Evolutionary conservation across 2,329 filamentous ascomycete genomes (phyloP).

Genomic region (Phoma sp.): DNA sequence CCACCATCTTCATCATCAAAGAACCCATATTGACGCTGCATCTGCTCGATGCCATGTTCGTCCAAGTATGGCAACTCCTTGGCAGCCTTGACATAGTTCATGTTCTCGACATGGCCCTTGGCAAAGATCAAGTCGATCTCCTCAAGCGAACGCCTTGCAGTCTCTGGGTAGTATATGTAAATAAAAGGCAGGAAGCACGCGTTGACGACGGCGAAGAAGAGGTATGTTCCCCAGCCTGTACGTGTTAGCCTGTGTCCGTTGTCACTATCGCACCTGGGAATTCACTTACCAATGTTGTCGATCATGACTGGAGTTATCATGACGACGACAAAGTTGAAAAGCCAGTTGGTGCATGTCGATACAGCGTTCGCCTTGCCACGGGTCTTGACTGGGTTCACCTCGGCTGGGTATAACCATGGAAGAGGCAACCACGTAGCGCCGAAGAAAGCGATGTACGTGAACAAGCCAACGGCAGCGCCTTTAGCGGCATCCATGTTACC

Average conservation of each 20-base stretch:
- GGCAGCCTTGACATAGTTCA: constrained; percentile 66
- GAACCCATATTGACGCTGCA: constrained; percentile 50
- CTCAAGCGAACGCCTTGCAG: constrained; percentile 56
- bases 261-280: too few relatives aligned
- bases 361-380: constrained; percentile 62
- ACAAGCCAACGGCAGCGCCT: constrained; percentile 65
- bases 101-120: constrained; percentile 59
- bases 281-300: constrained; percentile 30
- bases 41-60: constrained; percentile 61
- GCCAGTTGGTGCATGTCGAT: constrained; percentile 61
- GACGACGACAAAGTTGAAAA: constrained; percentile 56
- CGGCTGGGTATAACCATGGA: constrained; percentile 63
- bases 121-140: constrained; percentile 60
- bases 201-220: constrained; percentile 60
- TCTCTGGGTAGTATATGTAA: constrained; percentile 64
- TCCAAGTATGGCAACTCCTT: constrained; percentile 63
- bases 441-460: constrained; percentile 72
- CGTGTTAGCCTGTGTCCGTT: neutral
- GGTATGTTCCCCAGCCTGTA: constrained; percentile 45
- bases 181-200: constrained; percentile 58
- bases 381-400: constrained; percentile 61
- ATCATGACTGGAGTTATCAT: constrained; percentile 51
- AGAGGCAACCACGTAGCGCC: constrained; percentile 69
- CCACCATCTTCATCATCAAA: constrained; percentile 30
- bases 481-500: constrained; percentile 47